These are phyloP conservation scores for Orbilia blumenaviensis DNA, from an alignment of 2,329 filamentous ascomycete genomes.

Conservation along the genomic window DNA sequence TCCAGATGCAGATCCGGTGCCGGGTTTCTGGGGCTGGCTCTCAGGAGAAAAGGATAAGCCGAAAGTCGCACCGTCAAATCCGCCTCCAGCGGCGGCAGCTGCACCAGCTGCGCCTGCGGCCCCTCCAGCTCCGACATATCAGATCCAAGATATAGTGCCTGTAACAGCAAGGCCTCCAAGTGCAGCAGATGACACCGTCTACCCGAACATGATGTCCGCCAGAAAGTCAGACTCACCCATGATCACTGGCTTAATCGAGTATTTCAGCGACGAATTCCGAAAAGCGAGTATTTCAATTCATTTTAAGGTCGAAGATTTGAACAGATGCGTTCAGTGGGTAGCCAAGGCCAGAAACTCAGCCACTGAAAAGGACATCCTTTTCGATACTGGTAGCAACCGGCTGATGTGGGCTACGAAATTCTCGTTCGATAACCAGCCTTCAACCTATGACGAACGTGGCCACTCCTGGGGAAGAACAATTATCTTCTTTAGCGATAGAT, in stretches of 20 bases:
- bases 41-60: not conserved
- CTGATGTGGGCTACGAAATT: slow-evolving; percentile 39
- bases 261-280: slow-evolving; percentile 6
- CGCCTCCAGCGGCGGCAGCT: not conserved
- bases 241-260: slow-evolving; percentile 14
- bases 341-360: slow-evolving; percentile 8
- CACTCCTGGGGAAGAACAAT: slow-evolving; percentile 23
- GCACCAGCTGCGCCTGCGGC: not conserved
- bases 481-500: slow-evolving; percentile 28
- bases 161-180: not conserved
- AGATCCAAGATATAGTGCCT: slow-evolving; percentile 12
- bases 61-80: not conserved
- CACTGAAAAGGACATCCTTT: not conserved
- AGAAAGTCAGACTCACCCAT: not conserved
- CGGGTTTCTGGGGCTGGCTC: not conserved
- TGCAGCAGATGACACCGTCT: not conserved
- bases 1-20: not conserved
- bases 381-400: slow-evolving; percentile 15
- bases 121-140: slow-evolving; percentile 6
- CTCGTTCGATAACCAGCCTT: not conserved
- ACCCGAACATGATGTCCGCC: slow-evolving; percentile 21
- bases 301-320: slow-evolving; percentile 28
- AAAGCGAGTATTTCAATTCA: slow-evolving; percentile 8
- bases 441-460: slow-evolving; percentile 11
- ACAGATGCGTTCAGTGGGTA: slow-evolving; percentile 38